Base-by-base conservation (phyloP, 148 eudicot genomes). In the Rhododendron simsii region DNA sequence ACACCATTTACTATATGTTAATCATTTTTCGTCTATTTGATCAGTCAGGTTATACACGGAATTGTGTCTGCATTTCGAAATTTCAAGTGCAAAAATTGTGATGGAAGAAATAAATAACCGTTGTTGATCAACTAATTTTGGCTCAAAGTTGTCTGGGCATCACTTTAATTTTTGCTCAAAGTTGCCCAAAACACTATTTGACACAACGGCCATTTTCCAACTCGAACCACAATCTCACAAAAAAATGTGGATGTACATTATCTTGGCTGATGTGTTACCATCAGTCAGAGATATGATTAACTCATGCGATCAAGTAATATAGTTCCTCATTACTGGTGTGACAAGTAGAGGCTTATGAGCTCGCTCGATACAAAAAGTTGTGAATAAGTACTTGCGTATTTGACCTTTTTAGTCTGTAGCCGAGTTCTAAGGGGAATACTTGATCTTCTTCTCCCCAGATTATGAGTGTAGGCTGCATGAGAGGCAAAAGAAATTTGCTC, bases 361-460 rank as follows among this genome's bases (percentile, higher is more conserved):
- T 21, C 35, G 14, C 35, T 21, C 35, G 26, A 78, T 47, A 21
- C 7, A 47, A 50, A 55, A 55, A 55, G 21, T 55, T 55, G 21
- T 55, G 61, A 55, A 55, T 55, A 18, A 55, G 15, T 51, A 51
- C 55, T 51, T 41, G 3, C 15, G 55, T 7, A 48, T 21, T 21
- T 30, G 21, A 95, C 99, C 92, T 88, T 89, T 93, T 91, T 81
- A 96, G 88, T 90, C 98, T 91, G 87, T 94, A 79, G 71, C 89
- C 99, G 39, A 95, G 90, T 88, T 95, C 96, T 16, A 96, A 9
- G 1, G 98, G 98, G 51, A 96, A 96, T 26, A 96, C 87, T 83
- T 87, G 91, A 87, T 96, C 99, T 71, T 91, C 89, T 53, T 95
- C 97, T 88, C 98, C 99, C 98, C 99, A 95, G 0, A 95, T 59